A percentile compares a stretch with the other conserved stretches of the same genome.
These are phyloP conservation scores for Gossypium longicalyx DNA, from an alignment of 345 rosid genomes.

Conservation along the genomic window DNA sequence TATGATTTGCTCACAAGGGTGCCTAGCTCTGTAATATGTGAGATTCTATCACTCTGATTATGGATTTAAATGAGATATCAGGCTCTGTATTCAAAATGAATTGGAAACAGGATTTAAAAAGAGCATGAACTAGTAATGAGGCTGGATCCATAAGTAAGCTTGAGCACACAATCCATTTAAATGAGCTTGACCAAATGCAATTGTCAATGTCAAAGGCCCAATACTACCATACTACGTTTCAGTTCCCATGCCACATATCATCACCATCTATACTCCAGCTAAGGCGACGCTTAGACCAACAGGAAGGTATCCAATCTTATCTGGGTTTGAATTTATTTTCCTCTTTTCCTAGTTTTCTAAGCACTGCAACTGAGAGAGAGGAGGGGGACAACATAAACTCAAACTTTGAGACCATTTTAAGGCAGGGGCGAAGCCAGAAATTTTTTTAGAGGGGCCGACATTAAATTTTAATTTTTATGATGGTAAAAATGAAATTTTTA, in stretches of 20 bases:
- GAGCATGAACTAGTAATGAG: not conserved
- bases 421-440: not conserved
- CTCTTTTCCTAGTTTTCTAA: not conserved
- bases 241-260: not conserved
- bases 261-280: not conserved
- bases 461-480: no score
- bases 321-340: not conserved
- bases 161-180: not conserved
- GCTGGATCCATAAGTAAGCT: not conserved
- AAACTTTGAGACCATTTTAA: not conserved
- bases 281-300: not conserved
- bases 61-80: not conserved
- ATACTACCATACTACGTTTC: not conserved
- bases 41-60: not conserved
- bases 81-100: not conserved
- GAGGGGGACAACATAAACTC: not conserved
- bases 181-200: not conserved
- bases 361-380: not conserved
- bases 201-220: not conserved
- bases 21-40: not conserved
- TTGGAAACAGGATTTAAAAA: not conserved
- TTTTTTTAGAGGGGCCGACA: no score
- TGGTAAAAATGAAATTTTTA: no score
- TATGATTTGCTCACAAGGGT: not conserved
- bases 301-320: not conserved